phyloP scores from a whole-genome alignment of 768 basidiomycete genomes.

The Dentipellis sp. region DNA sequence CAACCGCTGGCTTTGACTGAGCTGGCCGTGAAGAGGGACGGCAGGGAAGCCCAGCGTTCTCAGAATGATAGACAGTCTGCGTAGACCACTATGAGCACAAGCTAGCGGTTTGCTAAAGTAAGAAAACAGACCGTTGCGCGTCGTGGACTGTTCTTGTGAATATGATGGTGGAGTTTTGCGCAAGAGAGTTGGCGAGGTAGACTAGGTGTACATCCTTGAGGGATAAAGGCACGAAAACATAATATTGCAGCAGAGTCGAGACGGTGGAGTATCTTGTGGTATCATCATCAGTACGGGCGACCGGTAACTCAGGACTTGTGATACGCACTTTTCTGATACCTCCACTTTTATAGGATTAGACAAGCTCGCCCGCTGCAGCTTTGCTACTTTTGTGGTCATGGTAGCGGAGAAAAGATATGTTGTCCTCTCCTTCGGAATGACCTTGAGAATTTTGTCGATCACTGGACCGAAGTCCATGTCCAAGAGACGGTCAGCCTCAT shows the following conservation, averaged over 20 bases:
- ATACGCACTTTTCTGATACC: slow-evolving; percentile 79
- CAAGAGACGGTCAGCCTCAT: slow-evolving; percentile 91
- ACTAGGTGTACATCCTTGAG: slow-evolving; percentile 90
- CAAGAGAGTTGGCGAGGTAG: slow-evolving; percentile 80
- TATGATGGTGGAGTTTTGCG: slow-evolving; percentile 89
- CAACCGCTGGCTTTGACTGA: slow-evolving; percentile 87
- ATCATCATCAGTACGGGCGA: background rate
- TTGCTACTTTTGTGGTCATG: slow-evolving; percentile 98
- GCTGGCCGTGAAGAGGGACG: slow-evolving; percentile 90
- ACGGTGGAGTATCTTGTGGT: slow-evolving; percentile 85
- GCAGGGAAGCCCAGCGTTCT: slow-evolving; percentile 90
- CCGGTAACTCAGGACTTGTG: background rate
- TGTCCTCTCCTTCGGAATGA: slow-evolving; percentile 87
- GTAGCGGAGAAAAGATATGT: slow-evolving; percentile 98
- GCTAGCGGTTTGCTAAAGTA: background rate
- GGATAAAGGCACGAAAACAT: slow-evolving; percentile 84
- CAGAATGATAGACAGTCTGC: slow-evolving; percentile 78
- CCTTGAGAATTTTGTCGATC: slow-evolving; percentile 93
- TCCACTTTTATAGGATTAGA: slow-evolving; percentile 91
- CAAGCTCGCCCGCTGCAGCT: slow-evolving; percentile 89
- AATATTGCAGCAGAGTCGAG: slow-evolving; percentile 90
- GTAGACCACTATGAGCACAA: background rate
- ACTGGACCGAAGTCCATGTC: slow-evolving; percentile 96
- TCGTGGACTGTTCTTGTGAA: slow-evolving; percentile 96
- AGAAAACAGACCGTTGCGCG: slow-evolving; percentile 55